A percentile compares a stretch with the other conserved stretches of the same genome.
These are phyloP conservation scores for Bruguiera hainesii DNA, from an alignment of 441 rosid species.

Conservation along the genomic window DNA sequence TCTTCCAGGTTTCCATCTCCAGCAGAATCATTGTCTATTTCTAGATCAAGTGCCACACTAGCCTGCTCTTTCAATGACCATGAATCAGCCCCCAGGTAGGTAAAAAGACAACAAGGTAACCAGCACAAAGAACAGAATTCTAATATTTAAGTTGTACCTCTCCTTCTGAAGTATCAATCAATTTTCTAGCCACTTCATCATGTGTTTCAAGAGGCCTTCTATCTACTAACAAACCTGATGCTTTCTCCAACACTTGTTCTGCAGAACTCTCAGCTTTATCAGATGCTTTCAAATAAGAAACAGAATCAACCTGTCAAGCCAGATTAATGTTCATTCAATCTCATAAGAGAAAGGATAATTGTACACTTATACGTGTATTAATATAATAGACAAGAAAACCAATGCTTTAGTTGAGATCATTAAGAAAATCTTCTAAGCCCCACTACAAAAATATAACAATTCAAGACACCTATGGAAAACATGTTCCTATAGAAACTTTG, in stretches of 20 bases:
- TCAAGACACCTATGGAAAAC: too few relatives aligned
- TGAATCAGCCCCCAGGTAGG: constrained; percentile 8
- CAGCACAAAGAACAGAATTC: constrained; percentile 9
- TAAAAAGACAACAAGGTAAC: constrained; percentile 14
- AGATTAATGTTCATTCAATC: constrained; percentile 24
- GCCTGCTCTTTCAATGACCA: constrained; percentile 31
- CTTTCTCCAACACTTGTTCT: constrained; percentile 26
- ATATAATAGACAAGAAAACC: not conserved
- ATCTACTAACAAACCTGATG: constrained; percentile 21
- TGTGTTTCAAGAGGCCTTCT: constrained; percentile 24
- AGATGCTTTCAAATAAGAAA: constrained; percentile 47
- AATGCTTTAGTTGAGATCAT: too few relatives aligned
- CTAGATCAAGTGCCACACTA: constrained; percentile 29
- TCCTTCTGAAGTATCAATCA: constrained; percentile 30
- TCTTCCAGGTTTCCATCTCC: constrained; percentile 27
- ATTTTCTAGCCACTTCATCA: constrained; percentile 30
- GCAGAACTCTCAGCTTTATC: constrained; percentile 28
- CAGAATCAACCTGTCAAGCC: constrained; percentile 61
- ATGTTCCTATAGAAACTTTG: too few relatives aligned
- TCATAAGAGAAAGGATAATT: constrained; percentile 4
- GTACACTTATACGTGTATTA: not conserved
- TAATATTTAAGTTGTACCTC: constrained; percentile 21
- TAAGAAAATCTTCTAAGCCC: too few relatives aligned
- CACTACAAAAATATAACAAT: too few relatives aligned
- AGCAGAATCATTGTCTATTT: constrained; percentile 22